phyloP scores from a whole-genome alignment of 2,329 filamentous ascomycete genomes.

The Colletotrichum cuscutae region DNA sequence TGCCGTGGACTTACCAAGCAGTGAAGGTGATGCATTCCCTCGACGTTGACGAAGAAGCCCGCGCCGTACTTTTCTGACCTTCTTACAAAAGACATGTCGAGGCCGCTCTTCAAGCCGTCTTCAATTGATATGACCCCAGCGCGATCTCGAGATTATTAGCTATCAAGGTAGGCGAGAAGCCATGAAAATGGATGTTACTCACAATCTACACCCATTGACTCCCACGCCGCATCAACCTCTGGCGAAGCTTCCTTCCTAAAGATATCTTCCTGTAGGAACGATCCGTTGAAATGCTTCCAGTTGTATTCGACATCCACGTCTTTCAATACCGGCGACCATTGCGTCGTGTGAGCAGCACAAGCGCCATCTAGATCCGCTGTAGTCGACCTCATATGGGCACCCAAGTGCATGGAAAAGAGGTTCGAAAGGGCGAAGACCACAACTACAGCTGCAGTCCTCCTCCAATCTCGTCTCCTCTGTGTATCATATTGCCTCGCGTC shows the following conservation, averaged over 20 bases:
- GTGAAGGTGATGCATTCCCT: conserved; percentile 67
- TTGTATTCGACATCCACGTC: conserved; percentile 46
- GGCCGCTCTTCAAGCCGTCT: conserved; percentile 60
- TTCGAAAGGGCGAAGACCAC: conserved; percentile 29
- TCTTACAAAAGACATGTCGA: conserved; percentile 65
- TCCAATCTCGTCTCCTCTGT: conserved; percentile 2
- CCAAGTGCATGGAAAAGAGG: conserved; percentile 36
- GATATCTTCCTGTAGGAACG: conserved; percentile 63
- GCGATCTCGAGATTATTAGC: conserved; percentile 47
- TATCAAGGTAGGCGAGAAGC: background rate
- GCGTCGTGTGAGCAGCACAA: conserved; percentile 46
- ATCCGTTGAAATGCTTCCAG: conserved; percentile 62
- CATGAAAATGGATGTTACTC: conserved; percentile 32
- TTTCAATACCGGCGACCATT: conserved; percentile 49
- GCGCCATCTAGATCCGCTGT: conserved; percentile 35
- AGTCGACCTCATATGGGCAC: conserved; percentile 33
- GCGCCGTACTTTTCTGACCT: conserved; percentile 65
- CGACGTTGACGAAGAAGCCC: conserved; percentile 67
- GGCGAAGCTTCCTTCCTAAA: conserved; percentile 61
- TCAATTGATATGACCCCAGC: conserved; percentile 59
- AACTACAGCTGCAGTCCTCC: background rate
- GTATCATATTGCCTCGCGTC: conserved; percentile 12
- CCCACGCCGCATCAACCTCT: conserved; percentile 69
- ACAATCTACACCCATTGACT: conserved; percentile 56
- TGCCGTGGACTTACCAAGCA: conserved; percentile 57